phyloP scores from a whole-genome alignment of 2,329 filamentous ascomycete species.

The Alternaria sp. region DNA sequence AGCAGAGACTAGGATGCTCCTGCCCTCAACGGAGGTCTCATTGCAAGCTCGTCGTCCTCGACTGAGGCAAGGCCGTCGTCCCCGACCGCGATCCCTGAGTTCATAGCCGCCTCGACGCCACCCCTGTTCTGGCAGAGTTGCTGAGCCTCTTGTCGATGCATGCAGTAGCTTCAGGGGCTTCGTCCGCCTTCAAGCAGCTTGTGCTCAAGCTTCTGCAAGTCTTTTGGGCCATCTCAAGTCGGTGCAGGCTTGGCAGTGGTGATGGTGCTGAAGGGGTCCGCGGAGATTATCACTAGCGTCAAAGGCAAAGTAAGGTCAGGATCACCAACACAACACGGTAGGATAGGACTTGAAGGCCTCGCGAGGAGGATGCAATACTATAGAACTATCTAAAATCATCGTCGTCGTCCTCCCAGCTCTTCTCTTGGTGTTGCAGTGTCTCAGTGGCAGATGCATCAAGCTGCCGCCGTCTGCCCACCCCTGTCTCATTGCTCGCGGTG shows the following conservation, averaged over 20 bases:
- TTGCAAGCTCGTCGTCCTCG: background rate
- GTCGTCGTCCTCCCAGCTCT: background rate
- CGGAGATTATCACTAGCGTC: slow-evolving; percentile 9
- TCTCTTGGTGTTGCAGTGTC: slow-evolving; percentile 12
- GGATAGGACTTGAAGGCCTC: background rate
- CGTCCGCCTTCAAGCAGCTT: background rate
- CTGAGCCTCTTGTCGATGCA: background rate
- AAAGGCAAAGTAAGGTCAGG: background rate
- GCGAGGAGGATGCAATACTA: background rate
- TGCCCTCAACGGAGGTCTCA: background rate
- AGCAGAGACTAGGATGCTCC: background rate
- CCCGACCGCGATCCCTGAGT: background rate
- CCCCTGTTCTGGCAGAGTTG: background rate
- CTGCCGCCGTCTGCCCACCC: background rate
- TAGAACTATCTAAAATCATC: background rate
- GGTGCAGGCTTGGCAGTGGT: background rate
- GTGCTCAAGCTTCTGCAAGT: background rate
- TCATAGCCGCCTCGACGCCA: background rate
- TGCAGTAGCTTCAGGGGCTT: background rate
- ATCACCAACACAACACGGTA: background rate
- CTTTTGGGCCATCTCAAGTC: background rate
- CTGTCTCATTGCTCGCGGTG: background rate
- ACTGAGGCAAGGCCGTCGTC: background rate
- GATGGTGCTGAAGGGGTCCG: background rate
- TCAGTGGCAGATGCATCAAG: slow-evolving; percentile 6